Conservation (phyloP, 306 rosid species). For the Malus fusca region DNA sequence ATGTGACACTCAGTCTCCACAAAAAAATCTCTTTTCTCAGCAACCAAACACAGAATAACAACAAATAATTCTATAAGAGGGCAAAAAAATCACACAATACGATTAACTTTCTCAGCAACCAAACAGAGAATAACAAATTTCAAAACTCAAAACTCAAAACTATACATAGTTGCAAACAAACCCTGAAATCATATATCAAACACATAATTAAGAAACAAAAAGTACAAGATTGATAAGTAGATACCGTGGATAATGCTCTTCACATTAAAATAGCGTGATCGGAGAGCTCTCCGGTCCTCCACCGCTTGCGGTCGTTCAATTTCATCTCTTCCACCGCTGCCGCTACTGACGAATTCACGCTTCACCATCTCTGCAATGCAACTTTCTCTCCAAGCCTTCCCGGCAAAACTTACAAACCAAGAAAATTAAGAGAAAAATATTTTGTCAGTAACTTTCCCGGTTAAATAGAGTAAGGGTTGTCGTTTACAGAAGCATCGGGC, state of each 20-base stretch:
- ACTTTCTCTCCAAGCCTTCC: not conserved
- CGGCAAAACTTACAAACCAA: not conserved
- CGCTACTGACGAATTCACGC: not conserved
- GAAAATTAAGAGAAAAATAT: not conserved
- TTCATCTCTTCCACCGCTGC: not conserved
- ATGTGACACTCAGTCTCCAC: too few species aligned
- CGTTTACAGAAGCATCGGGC: not conserved
- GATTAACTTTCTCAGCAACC: too few species aligned
- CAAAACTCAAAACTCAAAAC: not conserved
- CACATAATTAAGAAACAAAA: too few species aligned
- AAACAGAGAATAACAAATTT: not conserved
- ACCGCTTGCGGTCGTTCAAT: not conserved
- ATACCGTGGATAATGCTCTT: constrained; percentile 23
- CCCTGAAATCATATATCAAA: not conserved
- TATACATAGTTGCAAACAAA: not conserved
- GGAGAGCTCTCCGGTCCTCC: constrained; percentile 21
- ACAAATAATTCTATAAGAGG: not conserved
- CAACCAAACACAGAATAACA: not conserved
- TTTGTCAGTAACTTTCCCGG: not conserved
- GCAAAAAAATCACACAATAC: too few species aligned
- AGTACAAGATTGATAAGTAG: not conserved
- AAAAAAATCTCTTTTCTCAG: not conserved
- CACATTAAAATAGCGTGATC: constrained; percentile 27
- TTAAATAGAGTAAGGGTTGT: too few species aligned
- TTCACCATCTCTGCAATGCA: constrained; percentile 1